A percentile compares a stretch with the other conserved stretches of the same genome.
Evolutionary conservation across 495 filamentous ascomycete species (phyloP).

Genomic region (Talaromyces ruber): DNA sequence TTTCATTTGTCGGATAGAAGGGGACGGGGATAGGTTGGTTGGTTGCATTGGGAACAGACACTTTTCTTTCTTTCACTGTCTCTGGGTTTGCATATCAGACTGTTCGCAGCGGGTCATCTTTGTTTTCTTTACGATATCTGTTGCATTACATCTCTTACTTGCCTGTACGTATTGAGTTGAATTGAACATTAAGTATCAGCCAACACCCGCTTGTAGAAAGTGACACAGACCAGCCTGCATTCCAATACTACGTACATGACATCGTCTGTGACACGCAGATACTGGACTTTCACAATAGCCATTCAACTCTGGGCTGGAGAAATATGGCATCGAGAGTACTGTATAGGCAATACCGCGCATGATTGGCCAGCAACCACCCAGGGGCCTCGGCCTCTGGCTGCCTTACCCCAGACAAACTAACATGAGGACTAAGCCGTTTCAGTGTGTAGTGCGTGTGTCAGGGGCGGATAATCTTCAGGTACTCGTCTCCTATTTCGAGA

Average conservation of each 20-base stretch:
- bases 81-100: neutral
- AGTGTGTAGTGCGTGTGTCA: neutral
- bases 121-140: neutral
- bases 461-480: neutral
- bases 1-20: neutral
- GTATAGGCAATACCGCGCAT: neutral
- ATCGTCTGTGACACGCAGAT: neutral
- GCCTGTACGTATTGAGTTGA: neutral
- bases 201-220: neutral
- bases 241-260: neutral
- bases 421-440: neutral
- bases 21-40: neutral
- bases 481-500: neutral
- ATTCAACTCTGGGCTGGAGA: neutral
- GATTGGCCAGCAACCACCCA: neutral
- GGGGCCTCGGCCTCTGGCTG: neutral
- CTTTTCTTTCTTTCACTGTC: neutral
- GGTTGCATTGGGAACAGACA: neutral
- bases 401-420: constrained; percentile 1
- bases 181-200: neutral
- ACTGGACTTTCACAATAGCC: neutral
- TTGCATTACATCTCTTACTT: constrained; percentile 3
- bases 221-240: neutral
- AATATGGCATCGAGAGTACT: neutral
- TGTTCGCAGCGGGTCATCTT: neutral